These are phyloP conservation scores for Tranzscheliella williamsii DNA, from an alignment of 1,284 basidiomycete genomes.

Conservation along the genomic window DNA sequence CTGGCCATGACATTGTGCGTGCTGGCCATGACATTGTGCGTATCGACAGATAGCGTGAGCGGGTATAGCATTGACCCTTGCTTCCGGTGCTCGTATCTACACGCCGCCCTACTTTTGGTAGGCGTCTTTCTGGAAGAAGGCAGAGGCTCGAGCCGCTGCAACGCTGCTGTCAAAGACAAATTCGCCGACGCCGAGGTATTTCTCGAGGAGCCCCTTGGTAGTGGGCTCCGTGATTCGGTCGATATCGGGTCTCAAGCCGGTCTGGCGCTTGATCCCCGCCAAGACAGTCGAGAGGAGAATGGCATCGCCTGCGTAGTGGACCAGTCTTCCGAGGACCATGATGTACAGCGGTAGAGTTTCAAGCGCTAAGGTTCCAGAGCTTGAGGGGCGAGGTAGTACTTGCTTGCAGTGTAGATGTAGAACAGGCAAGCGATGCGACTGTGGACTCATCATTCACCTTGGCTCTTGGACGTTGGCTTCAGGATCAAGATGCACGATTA, in stretches of 20 bases:
- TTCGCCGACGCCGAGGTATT: constrained; percentile 84
- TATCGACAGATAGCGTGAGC: too few relatives aligned
- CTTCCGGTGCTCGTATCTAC: too few relatives aligned
- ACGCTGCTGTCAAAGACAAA: constrained; percentile 70
- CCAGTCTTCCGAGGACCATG: constrained; percentile 68
- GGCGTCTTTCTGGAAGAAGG: constrained; percentile 37
- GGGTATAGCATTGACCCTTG: too few relatives aligned
- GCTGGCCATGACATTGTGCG: too few relatives aligned
- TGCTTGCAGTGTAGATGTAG: not conserved
- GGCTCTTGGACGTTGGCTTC: not conserved
- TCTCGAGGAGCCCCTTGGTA: constrained; percentile 73
- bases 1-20: too few relatives aligned
- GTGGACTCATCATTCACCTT: too few relatives aligned
- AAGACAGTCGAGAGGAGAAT: constrained; percentile 83
- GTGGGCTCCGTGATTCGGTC: constrained; percentile 67
- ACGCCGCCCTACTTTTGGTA: constrained; percentile 9
- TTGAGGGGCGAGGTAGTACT: too few relatives aligned
- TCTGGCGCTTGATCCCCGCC: constrained; percentile 84
- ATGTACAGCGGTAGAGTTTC: too few relatives aligned
- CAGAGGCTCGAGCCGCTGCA: constrained; percentile 44
- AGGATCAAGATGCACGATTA: too few relatives aligned
- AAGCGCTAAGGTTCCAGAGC: too few relatives aligned
- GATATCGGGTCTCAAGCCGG: constrained; percentile 45
- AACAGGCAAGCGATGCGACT: too few relatives aligned
- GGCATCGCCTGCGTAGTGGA: constrained; percentile 84